phyloP scores from a whole-genome alignment of 768 basidiomycete genomes.

The Podaxis pistillaris region DNA sequence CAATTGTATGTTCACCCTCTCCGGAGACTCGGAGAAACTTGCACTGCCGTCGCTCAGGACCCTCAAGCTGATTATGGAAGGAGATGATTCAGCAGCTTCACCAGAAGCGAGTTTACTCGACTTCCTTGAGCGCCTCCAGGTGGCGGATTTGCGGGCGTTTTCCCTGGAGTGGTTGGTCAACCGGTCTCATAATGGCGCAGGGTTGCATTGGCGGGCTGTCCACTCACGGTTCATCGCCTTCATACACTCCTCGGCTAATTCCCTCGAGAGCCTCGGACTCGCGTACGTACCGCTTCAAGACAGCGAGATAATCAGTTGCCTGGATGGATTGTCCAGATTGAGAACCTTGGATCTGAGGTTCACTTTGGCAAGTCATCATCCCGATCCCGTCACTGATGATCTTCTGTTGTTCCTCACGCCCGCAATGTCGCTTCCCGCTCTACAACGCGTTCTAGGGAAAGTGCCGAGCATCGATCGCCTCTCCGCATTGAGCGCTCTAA shows the following conservation, averaged over 20 bases:
- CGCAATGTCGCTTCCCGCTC: not conserved
- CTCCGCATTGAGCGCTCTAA: constrained; percentile 16
- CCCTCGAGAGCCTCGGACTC: constrained; percentile 32
- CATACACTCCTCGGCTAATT: constrained; percentile 23
- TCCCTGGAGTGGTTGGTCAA: constrained; percentile 34
- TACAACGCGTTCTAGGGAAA: not conserved
- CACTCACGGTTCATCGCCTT: constrained; percentile 30
- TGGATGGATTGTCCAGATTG: constrained; percentile 29
- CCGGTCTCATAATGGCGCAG: constrained; percentile 1
- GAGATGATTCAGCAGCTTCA: constrained; percentile 16
- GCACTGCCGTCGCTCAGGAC: constrained; percentile 30
- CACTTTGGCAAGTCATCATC: constrained; percentile 28
- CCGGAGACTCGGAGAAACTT: constrained; percentile 14
- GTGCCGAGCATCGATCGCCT: not conserved
- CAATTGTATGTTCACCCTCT: constrained; percentile 25
- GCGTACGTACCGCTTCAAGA: constrained; percentile 39
- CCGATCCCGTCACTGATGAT: constrained; percentile 36
- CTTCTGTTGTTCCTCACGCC: constrained; percentile 26
- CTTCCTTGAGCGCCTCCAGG: constrained; percentile 31
- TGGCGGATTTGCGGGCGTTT: constrained; percentile 30
- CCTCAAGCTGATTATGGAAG: constrained; percentile 33
- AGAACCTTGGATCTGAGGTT: constrained; percentile 33
- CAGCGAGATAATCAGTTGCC: constrained; percentile 27
- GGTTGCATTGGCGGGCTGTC: constrained; percentile 19
- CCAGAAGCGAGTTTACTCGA: constrained; percentile 25